Evolutionary conservation across 345 rosid genomes (phyloP), one percentile per base, ranked within the genome.

Genomic region (Raphanus sativus): DNA sequence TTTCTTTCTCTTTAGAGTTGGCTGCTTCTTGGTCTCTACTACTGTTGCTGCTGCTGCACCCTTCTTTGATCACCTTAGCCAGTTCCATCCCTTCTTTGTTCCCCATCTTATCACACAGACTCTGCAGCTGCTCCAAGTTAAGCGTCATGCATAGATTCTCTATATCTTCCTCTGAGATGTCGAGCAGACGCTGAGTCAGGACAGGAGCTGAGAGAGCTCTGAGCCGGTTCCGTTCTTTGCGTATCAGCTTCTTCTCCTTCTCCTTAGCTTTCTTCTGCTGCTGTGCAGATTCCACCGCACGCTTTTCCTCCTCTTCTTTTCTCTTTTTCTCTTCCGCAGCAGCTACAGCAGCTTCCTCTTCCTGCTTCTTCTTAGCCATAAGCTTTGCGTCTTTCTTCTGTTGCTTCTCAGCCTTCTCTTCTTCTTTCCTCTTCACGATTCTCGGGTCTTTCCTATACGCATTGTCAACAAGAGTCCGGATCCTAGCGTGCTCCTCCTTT

Each of bases 371-470:
- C 83, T 93, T 93, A 9, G 97, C 98, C 83, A 85, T 78, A 81
- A 77, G 61, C 85, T 91, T 96, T 3, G 96, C 97, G 65, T 86
- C 89, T 75, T 87, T 96, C 81, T 90, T 96, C 86, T 86, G 87
- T 80, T 90, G 94, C 87, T 84, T 96, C 87, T 93, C 93, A 34
- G 96, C 97, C 79, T 81, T 93, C 77, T 88, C 89, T 76, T 82
- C 92, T 73, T 93, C 99, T 76, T 90, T 96, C 77, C 93, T 91
- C 84, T 87, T 87, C 45, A 81, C 69, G 70, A 96, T 86, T 73
- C 99, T 87, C 0, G 97, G 99, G 77, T 96, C 99, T 79, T 89
- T 91, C 76, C 80, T 89, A 77, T 96, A 91, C 0, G 99, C 97
- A 83, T 90, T 93, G 83, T 90, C 99, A 69, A 96, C 93, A 75